Evolutionary conservation across 2,329 filamentous ascomycete genomes (phyloP).

Genomic region (Ambrosiella beaveri): DNA sequence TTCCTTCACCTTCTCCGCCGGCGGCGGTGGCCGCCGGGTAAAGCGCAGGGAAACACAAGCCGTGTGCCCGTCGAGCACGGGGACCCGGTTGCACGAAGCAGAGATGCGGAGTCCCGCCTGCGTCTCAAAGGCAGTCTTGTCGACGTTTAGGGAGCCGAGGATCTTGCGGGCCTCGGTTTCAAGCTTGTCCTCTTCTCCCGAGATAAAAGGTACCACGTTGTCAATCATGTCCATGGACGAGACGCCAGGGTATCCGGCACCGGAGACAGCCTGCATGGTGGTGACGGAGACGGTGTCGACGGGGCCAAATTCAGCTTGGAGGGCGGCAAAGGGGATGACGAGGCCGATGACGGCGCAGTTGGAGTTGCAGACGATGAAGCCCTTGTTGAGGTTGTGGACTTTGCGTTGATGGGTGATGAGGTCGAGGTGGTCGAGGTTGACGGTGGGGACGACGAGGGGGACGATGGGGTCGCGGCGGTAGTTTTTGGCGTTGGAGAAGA

Average conservation of each 20-base stretch:
- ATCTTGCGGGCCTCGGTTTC: slow-evolving; percentile 94
- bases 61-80: slow-evolving; percentile 89
- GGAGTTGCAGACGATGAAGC: slow-evolving; percentile 92
- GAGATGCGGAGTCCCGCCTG: slow-evolving; percentile 60
- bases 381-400: slow-evolving; percentile 55
- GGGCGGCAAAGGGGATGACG: slow-evolving; percentile 82
- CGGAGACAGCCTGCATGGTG: slow-evolving; percentile 87
- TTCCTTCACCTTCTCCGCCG: slow-evolving; percentile 56
- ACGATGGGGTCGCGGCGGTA: slow-evolving; percentile 80
- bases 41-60: slow-evolving; percentile 86
- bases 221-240: slow-evolving; percentile 91
- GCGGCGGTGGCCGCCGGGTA: slow-evolving; percentile 54
- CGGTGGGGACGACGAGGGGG: slow-evolving; percentile 84
- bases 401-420: slow-evolving; percentile 78
- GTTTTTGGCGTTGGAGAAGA: slow-evolving; percentile 98
- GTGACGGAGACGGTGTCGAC: slow-evolving; percentile 64
- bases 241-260: slow-evolving; percentile 79
- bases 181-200: slow-evolving; percentile 89
- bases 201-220: slow-evolving; percentile 88
- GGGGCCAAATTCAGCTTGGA: slow-evolving; percentile 71
- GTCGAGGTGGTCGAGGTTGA: slow-evolving; percentile 75
- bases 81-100: slow-evolving; percentile 80
- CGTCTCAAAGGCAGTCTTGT: slow-evolving; percentile 58
- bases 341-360: slow-evolving; percentile 96
- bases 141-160: slow-evolving; percentile 54